Base-by-base conservation (phyloP, 2,329 filamentous ascomycete species). In the Ceratocystis ficicola region DNA sequence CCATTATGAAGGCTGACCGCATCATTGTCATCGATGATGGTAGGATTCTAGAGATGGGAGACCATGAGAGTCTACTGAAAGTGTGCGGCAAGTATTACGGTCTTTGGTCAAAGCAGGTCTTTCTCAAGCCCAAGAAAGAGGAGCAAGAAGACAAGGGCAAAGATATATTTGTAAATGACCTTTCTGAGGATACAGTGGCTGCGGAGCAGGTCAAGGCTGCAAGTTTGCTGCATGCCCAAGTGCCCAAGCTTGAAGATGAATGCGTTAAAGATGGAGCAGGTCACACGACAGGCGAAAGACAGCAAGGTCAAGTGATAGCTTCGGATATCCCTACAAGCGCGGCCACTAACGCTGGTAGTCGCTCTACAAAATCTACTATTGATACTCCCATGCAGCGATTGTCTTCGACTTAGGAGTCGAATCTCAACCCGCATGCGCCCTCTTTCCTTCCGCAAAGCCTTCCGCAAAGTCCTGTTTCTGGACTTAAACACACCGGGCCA, bases 1-100 rank as follows among this genome's bases (percentile, higher is more conserved):
- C 87, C 0, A 84, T 89, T 65, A 84, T 86, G 76, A 85, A 86
- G 69, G 85, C 86, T 1, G 84, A 88, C 70, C 78, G 80, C 28
- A 87, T 88, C 67, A 79, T 88, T 64, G 86, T 88, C 8, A 78
- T 89, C 57, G 78, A 82, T 55, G 78, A 83, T 64, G 86, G 86
- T 10, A 76, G 80, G 69, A 79, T 88, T 62, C 77, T 83, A n/a
- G 85, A 88, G 71, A 78, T 83, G 69, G 86, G 86, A 7, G 80
- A 74, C 48, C 86, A 88, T 67, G 77, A 81, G 5, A 79, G 83
- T 25, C 74, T 88, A 22, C 77, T 88, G 62, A 73, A 76, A 10
- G 74, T 77, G n/a, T 77, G 80, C 6, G 85, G 86, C 1, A 81
- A 82, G 74, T 89, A 88, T 70, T 79, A 81, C 28, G 80, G 83